These are phyloP conservation scores for Fraxinus cuspidata DNA, from an alignment of 257 asterid genomes.

Conservation along the genomic window DNA sequence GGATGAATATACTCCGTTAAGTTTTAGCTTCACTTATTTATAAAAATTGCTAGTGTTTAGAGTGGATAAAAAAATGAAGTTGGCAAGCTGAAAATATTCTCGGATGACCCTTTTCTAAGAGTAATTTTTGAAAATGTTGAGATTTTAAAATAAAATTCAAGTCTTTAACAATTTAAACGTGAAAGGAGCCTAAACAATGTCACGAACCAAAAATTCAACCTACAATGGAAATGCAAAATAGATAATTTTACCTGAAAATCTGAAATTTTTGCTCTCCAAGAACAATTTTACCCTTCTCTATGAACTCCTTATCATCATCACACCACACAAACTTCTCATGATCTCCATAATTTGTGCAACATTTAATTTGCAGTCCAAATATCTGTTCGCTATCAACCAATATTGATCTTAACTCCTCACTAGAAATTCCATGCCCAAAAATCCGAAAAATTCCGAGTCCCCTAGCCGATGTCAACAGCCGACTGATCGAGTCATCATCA, in stretches of 20 bases:
- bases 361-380: constrained; percentile 37
- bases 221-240: neutral
- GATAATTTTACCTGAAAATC: constrained; percentile 44
- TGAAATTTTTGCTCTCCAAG: constrained; percentile 42
- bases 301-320: constrained; percentile 22
- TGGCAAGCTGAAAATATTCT: too few relatives aligned
- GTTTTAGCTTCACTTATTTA: too few relatives aligned
- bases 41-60: too few relatives aligned
- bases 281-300: constrained; percentile 30
- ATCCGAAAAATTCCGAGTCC: constrained; percentile 45
- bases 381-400: constrained; percentile 41
- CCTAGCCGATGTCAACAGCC: constrained; percentile 39
- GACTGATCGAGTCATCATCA: constrained; percentile 19
- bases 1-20: too few relatives aligned
- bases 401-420: constrained; percentile 40
- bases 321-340: constrained; percentile 52
- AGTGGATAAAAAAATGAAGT: too few relatives aligned
- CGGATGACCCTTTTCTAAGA: too few relatives aligned
- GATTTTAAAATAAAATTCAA: too few relatives aligned
- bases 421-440: constrained; percentile 46
- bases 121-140: too few relatives aligned
- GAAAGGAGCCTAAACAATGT: too few relatives aligned
- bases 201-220: too few relatives aligned
- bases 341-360: constrained; percentile 40
- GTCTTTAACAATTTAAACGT: too few relatives aligned